A percentile compares a stretch with the other conserved stretches of the same genome.
Conservation (phyloP, 441 rosid species). For the Arabidopsis hybrid region DNA sequence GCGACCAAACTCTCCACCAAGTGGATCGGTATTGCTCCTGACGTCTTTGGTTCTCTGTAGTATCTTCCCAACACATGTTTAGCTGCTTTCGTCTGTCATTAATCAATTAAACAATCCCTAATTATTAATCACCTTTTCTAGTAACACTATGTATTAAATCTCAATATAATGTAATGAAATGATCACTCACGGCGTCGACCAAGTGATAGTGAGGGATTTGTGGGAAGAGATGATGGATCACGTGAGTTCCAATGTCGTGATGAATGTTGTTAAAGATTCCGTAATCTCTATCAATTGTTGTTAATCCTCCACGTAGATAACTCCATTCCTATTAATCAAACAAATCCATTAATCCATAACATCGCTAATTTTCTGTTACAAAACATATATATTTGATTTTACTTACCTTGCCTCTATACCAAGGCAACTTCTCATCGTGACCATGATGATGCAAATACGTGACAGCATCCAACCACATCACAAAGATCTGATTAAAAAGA, state of each 20-base stretch:
- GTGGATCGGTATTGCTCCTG: constrained; percentile 76
- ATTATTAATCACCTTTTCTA: not conserved
- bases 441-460: constrained; percentile 98
- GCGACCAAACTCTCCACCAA: constrained; percentile 59
- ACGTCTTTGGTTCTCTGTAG: constrained; percentile 78
- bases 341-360: not conserved
- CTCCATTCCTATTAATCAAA: constrained; percentile 78
- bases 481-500: constrained; percentile 58
- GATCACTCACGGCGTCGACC: constrained; percentile 71
- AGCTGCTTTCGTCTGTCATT: constrained; percentile 76
- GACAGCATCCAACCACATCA: constrained; percentile 85
- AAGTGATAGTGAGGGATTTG: constrained; percentile 94
- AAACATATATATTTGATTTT: not conserved
- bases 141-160: too few relatives aligned
- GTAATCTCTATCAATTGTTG: constrained; percentile 87
- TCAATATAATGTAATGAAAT: not conserved
- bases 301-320: constrained; percentile 88
- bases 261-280: constrained; percentile 79
- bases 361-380: not conserved
- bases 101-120: not conserved
- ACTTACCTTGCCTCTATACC: constrained; percentile 95
- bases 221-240: constrained; percentile 90
- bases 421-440: constrained; percentile 81
- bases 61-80: constrained; percentile 86
- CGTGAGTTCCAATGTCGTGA: constrained; percentile 95